Evolutionary conservation across 768 basidiomycete species (phyloP).

Genomic region (Tubosaeta brunneosetosa): DNA sequence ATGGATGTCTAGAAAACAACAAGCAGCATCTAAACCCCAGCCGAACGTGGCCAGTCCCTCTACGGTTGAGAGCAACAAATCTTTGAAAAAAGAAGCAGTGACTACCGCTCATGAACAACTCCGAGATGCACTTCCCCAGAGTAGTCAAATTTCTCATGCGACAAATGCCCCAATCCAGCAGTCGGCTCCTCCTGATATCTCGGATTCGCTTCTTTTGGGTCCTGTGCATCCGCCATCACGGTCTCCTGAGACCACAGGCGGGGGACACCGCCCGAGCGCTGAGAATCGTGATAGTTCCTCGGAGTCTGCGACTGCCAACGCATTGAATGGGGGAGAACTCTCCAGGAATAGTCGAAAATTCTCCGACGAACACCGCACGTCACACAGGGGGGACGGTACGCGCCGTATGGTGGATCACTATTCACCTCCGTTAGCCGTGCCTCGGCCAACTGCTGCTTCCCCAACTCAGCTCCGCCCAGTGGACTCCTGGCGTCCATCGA

Average conservation of each 20-base stretch:
- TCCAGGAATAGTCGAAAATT: constrained; percentile 5
- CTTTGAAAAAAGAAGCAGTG: background rate
- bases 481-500: constrained; percentile 8
- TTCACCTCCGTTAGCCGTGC: constrained; percentile 5
- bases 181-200: constrained; percentile 2
- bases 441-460: constrained; percentile 3
- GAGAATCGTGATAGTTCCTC: constrained; percentile 4
- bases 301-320: constrained; percentile 6
- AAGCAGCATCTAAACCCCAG: background rate
- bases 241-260: background rate
- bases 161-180: constrained; percentile 7
- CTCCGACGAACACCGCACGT: constrained; percentile 8
- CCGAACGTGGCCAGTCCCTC: background rate
- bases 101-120: background rate
- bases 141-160: constrained; percentile 4
- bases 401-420: constrained; percentile 8
- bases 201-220: constrained; percentile 8
- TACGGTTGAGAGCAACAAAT: background rate
- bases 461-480: constrained; percentile 1
- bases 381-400: background rate
- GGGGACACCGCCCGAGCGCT: background rate
- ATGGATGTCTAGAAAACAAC: constrained; percentile 10
- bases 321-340: constrained; percentile 7
- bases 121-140: background rate
- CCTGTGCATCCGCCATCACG: constrained; percentile 10